Base-by-base conservation (phyloP, 345 rosid genomes). In the Ricinus communis region DNA sequence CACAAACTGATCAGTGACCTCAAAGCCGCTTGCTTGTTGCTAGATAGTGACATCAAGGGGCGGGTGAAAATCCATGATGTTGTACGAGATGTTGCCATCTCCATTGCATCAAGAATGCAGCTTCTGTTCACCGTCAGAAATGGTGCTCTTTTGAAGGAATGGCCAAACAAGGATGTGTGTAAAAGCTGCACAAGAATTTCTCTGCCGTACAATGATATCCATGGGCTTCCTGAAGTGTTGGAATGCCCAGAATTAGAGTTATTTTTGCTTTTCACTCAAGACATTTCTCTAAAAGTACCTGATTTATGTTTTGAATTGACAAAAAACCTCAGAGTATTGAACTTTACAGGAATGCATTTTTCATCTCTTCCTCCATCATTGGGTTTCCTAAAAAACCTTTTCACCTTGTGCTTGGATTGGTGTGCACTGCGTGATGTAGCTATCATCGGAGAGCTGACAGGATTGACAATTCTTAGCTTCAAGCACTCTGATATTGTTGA, bases 381-480 rank as follows among this genome's bases (percentile, higher is more conserved):
- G 18, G 18, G 25, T 13, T 27, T 11, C 0, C 43, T 50, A 11
- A 6, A 36, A 41, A 67, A 41, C 45, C 72, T 74, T 24, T 58
- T 4, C 7, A 38, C 77, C 11, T 25, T 74, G 53, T 50, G 52
- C 51, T 27, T 74, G 0, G 19, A 63, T 18, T 8, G 19, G 6
- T 65, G 65, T 24, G 5, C 1, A 3, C 41, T 73, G 59, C 22
- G 8, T 2, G 58, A 60, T 4, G 19, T 27, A 15, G 7, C 52
- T 9, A 2, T 67, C 4, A 25, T 74, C 8, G 68, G 68, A 21
- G 45, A 69, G 18, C 70, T 82, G 30, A 70, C 65, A 53, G 72
- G 68, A 31, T 46, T 78, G 2, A 80, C 76, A 45, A 55, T 82
- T 24, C 84, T 85, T 28, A 84, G 74, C 28, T 54, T 82, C 19